Percentiles rank a stretch among this genome's conserved stretches.
These are phyloP conservation scores for Pseudogymnoascus sp. DNA, from an alignment of 2,329 filamentous ascomycete species.

Conservation along the genomic window DNA sequence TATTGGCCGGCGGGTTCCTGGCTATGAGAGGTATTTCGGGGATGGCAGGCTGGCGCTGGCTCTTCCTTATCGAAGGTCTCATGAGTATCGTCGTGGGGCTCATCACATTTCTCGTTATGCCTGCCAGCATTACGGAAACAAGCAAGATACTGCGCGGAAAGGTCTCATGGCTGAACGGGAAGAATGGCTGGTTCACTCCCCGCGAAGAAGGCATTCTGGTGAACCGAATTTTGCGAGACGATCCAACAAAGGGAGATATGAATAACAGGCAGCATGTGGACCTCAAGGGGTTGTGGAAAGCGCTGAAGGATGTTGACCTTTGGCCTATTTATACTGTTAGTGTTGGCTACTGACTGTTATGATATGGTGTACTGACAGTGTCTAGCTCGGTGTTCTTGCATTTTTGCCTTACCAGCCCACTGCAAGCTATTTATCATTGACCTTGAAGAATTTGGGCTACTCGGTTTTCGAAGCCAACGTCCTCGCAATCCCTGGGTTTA, in stretches of 20 bases:
- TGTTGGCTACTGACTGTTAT: not conserved
- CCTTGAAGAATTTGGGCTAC: conserved; percentile 12
- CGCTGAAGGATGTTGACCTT: conserved; percentile 43
- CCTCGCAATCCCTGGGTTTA: conserved; percentile 35
- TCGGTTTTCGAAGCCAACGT: conserved; percentile 36
- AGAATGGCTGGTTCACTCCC: conserved; percentile 54
- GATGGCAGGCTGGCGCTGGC: conserved; percentile 48
- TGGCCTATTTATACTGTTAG: conserved; percentile 38
- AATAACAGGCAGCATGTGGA: conserved; percentile 42
- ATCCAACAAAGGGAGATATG: conserved; percentile 40
- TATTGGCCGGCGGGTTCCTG: conserved; percentile 48
- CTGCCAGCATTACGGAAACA: conserved; percentile 54
- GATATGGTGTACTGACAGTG: not conserved
- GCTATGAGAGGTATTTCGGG: conserved; percentile 43
- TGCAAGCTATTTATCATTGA: conserved; percentile 6
- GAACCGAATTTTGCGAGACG: conserved; percentile 48
- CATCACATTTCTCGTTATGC: conserved; percentile 47
- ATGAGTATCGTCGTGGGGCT: conserved; percentile 45
- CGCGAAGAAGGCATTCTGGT: conserved; percentile 59
- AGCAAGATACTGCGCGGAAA: not conserved
- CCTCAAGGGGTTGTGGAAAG: conserved; percentile 36
- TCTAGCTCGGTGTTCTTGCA: conserved; percentile 21
- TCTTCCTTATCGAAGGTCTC: conserved; percentile 37
- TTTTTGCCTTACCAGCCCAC: conserved; percentile 1
- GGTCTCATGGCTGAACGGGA: conserved; percentile 48